Evolutionary conservation across 2,329 filamentous ascomycete species (phyloP).

Genomic region (Fusarium sp.): DNA sequence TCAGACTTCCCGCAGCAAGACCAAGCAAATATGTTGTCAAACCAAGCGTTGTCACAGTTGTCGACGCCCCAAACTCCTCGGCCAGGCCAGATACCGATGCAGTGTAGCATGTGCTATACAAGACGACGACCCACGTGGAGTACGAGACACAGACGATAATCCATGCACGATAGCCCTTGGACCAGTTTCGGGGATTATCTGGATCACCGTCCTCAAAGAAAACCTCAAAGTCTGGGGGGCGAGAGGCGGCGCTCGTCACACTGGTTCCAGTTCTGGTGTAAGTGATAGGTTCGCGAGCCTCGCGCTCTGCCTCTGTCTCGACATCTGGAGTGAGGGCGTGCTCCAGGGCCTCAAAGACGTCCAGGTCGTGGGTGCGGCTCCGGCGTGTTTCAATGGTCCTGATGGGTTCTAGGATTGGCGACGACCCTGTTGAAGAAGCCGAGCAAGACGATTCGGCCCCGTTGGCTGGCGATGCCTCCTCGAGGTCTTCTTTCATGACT

Average conservation of each 20-base stretch:
- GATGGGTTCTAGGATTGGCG: slow-evolving; percentile 41
- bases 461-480: slow-evolving; percentile 28
- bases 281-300: slow-evolving; percentile 56
- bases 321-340: slow-evolving; percentile 50
- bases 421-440: slow-evolving; percentile 24
- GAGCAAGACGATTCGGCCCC: slow-evolving; percentile 22
- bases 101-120: slow-evolving; percentile 84
- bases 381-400: slow-evolving; percentile 37
- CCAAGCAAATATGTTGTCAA: slow-evolving; percentile 83
- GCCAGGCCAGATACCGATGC: slow-evolving; percentile 75
- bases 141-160: slow-evolving; percentile 56
- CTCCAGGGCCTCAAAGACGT: slow-evolving; percentile 50
- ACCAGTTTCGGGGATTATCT: slow-evolving; percentile 76
- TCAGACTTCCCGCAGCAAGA: slow-evolving; percentile 74
- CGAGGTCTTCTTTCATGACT: slow-evolving; percentile 35
- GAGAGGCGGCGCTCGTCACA: slow-evolving; percentile 53
- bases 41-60: slow-evolving; percentile 75
- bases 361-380: slow-evolving; percentile 36
- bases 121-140: slow-evolving; percentile 63
- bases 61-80: slow-evolving; percentile 68
- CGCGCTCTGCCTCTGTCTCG: slow-evolving; percentile 52
- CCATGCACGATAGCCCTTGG: slow-evolving; percentile 57
- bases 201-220: slow-evolving; percentile 73
- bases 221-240: slow-evolving; percentile 73
- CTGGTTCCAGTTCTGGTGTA: slow-evolving; percentile 55